Conservation (phyloP, 1,139 yeast genomes). For the Protomyces gravidus region DNA sequence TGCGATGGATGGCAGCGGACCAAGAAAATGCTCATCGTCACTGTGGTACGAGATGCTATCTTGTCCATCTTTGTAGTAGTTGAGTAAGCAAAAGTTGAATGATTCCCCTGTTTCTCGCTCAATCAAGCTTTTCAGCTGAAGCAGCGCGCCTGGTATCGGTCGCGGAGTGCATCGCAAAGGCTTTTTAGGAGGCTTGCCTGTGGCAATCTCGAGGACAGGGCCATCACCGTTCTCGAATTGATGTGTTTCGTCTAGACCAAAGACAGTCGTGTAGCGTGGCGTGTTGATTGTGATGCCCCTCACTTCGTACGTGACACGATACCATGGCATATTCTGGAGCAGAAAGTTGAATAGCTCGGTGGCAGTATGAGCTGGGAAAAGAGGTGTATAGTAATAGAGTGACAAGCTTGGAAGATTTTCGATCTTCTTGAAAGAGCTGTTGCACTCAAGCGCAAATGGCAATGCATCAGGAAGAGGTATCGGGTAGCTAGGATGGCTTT, state of each 20-base stretch:
- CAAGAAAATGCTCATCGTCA: constrained; percentile 28
- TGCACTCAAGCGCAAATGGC: constrained; percentile 6
- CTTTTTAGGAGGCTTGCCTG: constrained; percentile 10
- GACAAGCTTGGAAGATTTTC: constrained; percentile 1
- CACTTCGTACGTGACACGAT: constrained; percentile 24
- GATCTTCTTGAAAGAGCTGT: neutral
- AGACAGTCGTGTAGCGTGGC: constrained; percentile 27
- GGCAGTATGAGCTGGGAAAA: constrained; percentile 13
- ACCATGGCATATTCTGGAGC: constrained; percentile 25
- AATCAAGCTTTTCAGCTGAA: constrained; percentile 1
- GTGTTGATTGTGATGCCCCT: constrained; percentile 26
- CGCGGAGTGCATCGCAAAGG: constrained; percentile 18
- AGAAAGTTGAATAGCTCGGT: constrained; percentile 12
- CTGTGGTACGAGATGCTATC: constrained; percentile 29
- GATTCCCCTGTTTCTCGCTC: constrained; percentile 13
- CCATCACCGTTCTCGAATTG: neutral
- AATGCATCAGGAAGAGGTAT: constrained; percentile 9
- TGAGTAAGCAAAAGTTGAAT: constrained; percentile 24
- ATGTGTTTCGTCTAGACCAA: constrained; percentile 27
- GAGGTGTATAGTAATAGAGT: constrained; percentile 7
- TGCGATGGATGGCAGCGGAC: constrained; percentile 23
- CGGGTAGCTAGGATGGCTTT: constrained; percentile 8
- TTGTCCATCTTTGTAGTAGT: constrained; percentile 24
- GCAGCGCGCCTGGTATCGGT: constrained; percentile 19
- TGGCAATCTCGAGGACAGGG: constrained; percentile 1